phyloP scores from a whole-genome alignment of 225 moss, liverwort and hornwort genomes.

The Polytrichum commune region DNA sequence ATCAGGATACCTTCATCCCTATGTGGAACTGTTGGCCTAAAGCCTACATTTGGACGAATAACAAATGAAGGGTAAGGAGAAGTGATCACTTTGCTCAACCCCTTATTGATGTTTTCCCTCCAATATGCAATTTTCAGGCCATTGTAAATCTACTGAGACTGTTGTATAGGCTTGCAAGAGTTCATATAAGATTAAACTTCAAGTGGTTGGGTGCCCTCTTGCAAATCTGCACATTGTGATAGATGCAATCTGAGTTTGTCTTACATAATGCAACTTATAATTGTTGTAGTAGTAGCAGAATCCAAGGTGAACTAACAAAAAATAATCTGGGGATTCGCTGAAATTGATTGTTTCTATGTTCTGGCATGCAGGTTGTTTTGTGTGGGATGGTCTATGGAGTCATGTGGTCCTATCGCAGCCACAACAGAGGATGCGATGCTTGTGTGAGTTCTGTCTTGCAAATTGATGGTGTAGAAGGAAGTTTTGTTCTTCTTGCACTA shows the following conservation, averaged over 20 bases:
- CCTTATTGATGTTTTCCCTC: too few species aligned
- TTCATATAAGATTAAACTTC: too few species aligned
- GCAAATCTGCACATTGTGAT: too few species aligned
- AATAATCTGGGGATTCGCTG: too few species aligned
- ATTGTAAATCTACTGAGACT: too few species aligned
- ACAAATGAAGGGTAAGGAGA: constrained; percentile 66
- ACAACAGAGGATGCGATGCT: constrained; percentile 83
- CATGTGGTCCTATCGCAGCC: constrained; percentile 83
- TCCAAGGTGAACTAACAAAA: too few species aligned
- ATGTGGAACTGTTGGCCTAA: constrained; percentile 80
- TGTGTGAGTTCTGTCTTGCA: constrained; percentile 49
- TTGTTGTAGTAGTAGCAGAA: too few species aligned
- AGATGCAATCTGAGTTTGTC: not conserved
- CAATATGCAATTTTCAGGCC: too few species aligned
- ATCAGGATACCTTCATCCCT: constrained; percentile 81
- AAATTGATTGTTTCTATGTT: too few species aligned
- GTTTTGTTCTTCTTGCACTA: not conserved
- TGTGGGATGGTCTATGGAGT: constrained; percentile 98
- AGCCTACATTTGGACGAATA: constrained; percentile 87
- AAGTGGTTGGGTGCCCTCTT: too few species aligned
- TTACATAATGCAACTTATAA: not conserved
- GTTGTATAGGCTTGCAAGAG: too few species aligned
- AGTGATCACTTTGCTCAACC: not conserved
- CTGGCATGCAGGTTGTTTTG: constrained; percentile 56
- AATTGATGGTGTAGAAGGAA: not conserved